Percentiles rank a stretch among this genome's conserved stretches.
Evolutionary conservation across 208 protist genomes (phyloP).

Genomic region (Leishmania tropica): DNA sequence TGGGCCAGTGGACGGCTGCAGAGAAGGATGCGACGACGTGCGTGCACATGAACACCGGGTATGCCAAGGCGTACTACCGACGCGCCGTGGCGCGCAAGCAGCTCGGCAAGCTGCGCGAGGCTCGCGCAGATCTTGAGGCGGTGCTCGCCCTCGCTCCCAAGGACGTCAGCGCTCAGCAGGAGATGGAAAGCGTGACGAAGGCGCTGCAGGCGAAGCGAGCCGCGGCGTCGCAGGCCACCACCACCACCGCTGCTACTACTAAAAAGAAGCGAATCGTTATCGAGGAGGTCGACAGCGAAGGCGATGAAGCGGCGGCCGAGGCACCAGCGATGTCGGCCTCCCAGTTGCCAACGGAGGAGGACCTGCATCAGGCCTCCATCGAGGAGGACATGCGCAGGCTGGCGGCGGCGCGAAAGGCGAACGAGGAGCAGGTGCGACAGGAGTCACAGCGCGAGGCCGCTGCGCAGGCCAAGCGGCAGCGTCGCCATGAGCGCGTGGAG

Average conservation of each 20-base stretch:
- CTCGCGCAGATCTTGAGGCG: conserved; percentile 81
- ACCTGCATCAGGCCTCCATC: conserved; percentile 32
- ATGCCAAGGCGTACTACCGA: conserved; percentile 89
- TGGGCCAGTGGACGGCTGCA: conserved; percentile 67
- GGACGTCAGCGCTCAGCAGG: conserved; percentile 65
- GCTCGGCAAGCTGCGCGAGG: conserved; percentile 82
- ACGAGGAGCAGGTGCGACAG: conserved; percentile 35
- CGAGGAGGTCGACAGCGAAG: conserved; percentile 85
- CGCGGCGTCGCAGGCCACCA: not conserved
- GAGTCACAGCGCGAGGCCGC: conserved; percentile 39
- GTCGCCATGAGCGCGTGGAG: conserved; percentile 68
- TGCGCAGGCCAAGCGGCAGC: conserved; percentile 33
- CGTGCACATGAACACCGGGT: conserved; percentile 78
- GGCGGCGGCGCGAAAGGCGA: conserved; percentile 15
- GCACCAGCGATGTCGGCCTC: not conserved
- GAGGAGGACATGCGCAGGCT: conserved; percentile 52
- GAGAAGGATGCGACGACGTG: conserved; percentile 85
- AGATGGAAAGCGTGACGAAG: conserved; percentile 77
- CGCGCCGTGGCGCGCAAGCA: conserved; percentile 85
- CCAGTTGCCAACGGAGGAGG: conserved; percentile 23
- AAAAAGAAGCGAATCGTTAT: conserved; percentile 82
- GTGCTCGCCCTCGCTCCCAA: conserved; percentile 80
- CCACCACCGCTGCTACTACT: conserved; percentile 13
- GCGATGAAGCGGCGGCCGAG: conserved; percentile 36
- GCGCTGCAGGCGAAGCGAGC: conserved; percentile 65